Percentiles rank a stretch among this genome's conserved stretches.
phyloP scores from a whole-genome alignment of 1,284 basidiomycete species.

The Agaricales sp. region DNA sequence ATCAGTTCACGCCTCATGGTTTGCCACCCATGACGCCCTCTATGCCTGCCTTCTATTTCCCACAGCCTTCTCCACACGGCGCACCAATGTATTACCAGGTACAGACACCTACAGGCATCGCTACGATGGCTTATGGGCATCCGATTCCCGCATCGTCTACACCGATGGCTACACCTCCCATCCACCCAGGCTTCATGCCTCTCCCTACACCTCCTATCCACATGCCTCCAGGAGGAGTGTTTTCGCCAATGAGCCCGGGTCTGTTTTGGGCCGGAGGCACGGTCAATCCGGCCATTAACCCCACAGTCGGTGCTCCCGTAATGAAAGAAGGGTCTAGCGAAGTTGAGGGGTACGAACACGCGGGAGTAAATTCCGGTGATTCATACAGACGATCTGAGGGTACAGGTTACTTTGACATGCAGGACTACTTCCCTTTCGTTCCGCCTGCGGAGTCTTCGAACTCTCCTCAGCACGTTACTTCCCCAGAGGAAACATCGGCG shows the following conservation, averaged over 20 bases:
- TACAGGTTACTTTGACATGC: slow-evolving; percentile 8
- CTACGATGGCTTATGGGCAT: slow-evolving; percentile 6
- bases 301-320: slow-evolving; percentile 62
- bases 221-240: slow-evolving; percentile 65
- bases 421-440: slow-evolving; percentile 15
- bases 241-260: slow-evolving; percentile 59
- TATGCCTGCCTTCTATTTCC: slow-evolving; percentile 70
- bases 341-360: no score
- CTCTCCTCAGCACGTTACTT: background rate
- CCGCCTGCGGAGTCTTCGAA: background rate
- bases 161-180: background rate
- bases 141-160: slow-evolving; percentile 14
- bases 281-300: slow-evolving; percentile 49
- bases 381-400: slow-evolving; percentile 3
- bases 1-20: slow-evolving; percentile 52
- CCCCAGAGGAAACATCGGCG: background rate
- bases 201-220: slow-evolving; percentile 17
- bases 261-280: slow-evolving; percentile 33
- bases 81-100: slow-evolving; percentile 8
- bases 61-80: slow-evolving; percentile 30
- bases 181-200: background rate
- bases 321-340: no score
- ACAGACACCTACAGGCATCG: slow-evolving; percentile 11
- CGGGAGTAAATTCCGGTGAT: slow-evolving; percentile 5
- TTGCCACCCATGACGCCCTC: slow-evolving; percentile 69